These are phyloP conservation scores for Pharus latifolius DNA, from an alignment of 176 grass and related monocot genomes.

Conservation along the genomic window DNA sequence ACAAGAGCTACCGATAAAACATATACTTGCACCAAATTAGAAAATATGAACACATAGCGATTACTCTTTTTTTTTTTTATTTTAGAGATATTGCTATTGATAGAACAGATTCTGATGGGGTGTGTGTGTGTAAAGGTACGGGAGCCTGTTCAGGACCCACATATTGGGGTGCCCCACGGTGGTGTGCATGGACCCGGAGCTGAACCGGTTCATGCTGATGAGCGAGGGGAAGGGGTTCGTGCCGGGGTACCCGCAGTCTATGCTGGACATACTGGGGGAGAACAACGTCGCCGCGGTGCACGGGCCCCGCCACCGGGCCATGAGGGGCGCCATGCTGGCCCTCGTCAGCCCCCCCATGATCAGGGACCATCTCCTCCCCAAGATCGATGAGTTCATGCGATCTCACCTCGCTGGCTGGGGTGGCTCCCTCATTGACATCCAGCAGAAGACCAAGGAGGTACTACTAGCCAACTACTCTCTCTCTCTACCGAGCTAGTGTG, in stretches of 20 bases:
- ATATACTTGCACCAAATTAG: too few relatives aligned
- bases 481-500: too few relatives aligned
- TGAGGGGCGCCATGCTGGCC: constrained; percentile 71
- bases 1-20: too few relatives aligned
- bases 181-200: constrained; percentile 91
- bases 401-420: constrained; percentile 48
- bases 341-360: constrained; percentile 55
- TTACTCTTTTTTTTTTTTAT: too few relatives aligned
- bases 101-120: neutral
- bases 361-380: constrained; percentile 51
- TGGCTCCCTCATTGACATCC: constrained; percentile 62
- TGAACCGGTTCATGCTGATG: constrained; percentile 62
- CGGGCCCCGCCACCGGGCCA: constrained; percentile 62
- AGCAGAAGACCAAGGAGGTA: constrained; percentile 97
- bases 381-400: constrained; percentile 89
- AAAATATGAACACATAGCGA: too few relatives aligned
- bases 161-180: constrained; percentile 96
- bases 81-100: neutral
- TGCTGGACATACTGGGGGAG: constrained; percentile 74
- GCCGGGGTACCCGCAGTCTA: constrained; percentile 94
- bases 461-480: neutral
- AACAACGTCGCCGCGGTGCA: constrained; percentile 94
- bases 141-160: constrained; percentile 81
- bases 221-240: constrained; percentile 67
- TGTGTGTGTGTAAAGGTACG: constrained; percentile 48